Conservation (phyloP, 148 eudicot genomes). For the Vaccinium vitisidaea region DNA sequence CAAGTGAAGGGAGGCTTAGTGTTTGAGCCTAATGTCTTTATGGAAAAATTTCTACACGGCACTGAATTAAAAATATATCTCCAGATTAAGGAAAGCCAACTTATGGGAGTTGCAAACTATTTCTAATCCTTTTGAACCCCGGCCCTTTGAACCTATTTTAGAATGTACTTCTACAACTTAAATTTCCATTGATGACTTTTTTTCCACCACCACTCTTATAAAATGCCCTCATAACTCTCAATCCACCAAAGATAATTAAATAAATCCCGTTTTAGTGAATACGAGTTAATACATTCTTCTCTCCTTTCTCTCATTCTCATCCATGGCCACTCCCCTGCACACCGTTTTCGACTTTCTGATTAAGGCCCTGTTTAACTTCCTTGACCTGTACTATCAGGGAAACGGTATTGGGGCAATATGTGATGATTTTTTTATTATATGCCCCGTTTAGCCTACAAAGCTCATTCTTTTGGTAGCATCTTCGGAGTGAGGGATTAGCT, state of each 20-base stretch:
- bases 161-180: too few species aligned
- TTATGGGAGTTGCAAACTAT: too few species aligned
- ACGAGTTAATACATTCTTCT: background rate
- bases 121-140: too few species aligned
- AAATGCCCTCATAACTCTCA: background rate
- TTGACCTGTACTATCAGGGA: background rate
- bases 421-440: too few species aligned
- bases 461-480: too few species aligned
- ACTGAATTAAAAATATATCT: too few species aligned
- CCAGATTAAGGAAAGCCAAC: too few species aligned
- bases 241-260: background rate
- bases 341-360: background rate
- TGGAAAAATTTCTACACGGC: too few species aligned
- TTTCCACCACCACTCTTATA: background rate
- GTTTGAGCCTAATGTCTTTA: too few species aligned
- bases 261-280: background rate
- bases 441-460: conserved; percentile 4
- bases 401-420: background rate
- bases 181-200: background rate
- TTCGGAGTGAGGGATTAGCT: too few species aligned
- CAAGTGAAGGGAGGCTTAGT: too few species aligned
- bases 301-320: background rate
- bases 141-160: too few species aligned
- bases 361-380: background rate
- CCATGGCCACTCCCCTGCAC: background rate